These are phyloP conservation scores for Diaporthe humulicola DNA, from an alignment of 2,329 filamentous ascomycete species.

Conservation along the genomic window DNA sequence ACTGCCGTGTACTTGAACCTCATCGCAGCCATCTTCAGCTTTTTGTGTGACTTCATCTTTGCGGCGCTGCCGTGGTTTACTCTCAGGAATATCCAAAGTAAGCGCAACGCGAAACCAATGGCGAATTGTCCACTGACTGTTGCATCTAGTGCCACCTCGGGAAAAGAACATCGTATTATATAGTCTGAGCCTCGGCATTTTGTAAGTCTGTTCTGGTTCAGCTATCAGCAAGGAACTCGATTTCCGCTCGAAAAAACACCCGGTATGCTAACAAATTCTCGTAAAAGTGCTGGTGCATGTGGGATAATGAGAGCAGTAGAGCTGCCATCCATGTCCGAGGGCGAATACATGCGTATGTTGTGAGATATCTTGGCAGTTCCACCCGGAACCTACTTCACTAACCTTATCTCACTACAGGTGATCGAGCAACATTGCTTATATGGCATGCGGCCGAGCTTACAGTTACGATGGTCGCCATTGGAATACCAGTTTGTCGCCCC, in stretches of 20 bases:
- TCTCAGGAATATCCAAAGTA: slow-evolving; percentile 22
- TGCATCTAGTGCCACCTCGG: slow-evolving; percentile 1
- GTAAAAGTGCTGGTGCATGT: slow-evolving; percentile 19
- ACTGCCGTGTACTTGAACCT: slow-evolving; percentile 17
- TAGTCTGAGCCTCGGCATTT: slow-evolving; percentile 28
- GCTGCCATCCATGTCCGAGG: slow-evolving; percentile 19
- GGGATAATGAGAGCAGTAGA: slow-evolving; percentile 28
- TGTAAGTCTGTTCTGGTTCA: background rate
- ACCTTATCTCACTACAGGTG: background rate
- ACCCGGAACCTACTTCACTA: background rate
- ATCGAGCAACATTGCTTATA: slow-evolving; percentile 8
- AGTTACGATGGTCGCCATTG: slow-evolving; percentile 29
- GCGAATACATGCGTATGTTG: slow-evolving; percentile 30
- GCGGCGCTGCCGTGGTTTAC: slow-evolving; percentile 23
- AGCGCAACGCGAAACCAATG: background rate
- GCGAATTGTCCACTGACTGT: background rate
- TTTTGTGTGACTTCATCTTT: slow-evolving; percentile 29
- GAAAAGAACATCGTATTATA: slow-evolving; percentile 24
- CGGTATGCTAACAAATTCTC: background rate
- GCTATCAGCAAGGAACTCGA: background rate
- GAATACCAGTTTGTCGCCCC: slow-evolving; percentile 24
- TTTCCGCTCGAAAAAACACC: background rate
- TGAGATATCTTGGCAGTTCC: fast-evolving
- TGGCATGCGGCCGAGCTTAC: slow-evolving; percentile 33
- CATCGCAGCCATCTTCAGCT: slow-evolving; percentile 20